Evolutionary conservation across 2,329 filamentous ascomycete species (phyloP), one percentile per base, ranked within the genome.

Genomic region (Cordyceps fumosorosea): DNA sequence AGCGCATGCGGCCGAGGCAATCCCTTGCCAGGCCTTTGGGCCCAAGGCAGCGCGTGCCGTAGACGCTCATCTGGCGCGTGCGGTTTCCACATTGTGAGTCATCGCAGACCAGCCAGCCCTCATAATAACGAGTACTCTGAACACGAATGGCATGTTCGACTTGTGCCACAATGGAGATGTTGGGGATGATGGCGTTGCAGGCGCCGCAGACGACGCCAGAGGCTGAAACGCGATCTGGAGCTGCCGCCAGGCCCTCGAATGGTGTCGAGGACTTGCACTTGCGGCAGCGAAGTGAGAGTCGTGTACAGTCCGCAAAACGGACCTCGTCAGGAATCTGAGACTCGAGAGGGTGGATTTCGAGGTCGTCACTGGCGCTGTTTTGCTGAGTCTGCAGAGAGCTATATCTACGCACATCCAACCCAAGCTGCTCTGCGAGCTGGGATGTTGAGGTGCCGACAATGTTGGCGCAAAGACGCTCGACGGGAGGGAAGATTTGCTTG

Each of bases 401-500:
- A 74, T 98, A 99, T 69, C 95, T 95, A 68, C 86, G 86, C 29
- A 91, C 87, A 74, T 99, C 95, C 29, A 99, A 86, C 2, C 95
- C 95, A 16, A 99, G 85, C 73, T 95, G 96, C 72, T 97, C 93
- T 2, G 95, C 95, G 11, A 99, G 83, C 66, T 93, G 88, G 1
- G 91, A 86, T 8, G 93, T 89, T 65, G 96, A 96, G 1, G 95
- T 99, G 63, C 95, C 95, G 16, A 86, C 85, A 69, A 99, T 97
- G 64, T 96, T 96, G 64, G 93, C 95, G 73, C 95, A 99, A 24
- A 99, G 87, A 82, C 95, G 91, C 78, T 99, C 95, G 29, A 99
- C 95, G 0, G 95, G 95, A 12, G 95, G 95, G 76, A 99, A 91
- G 63, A 99, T 97, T 75, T 99, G 95, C 80, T 99, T 99, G 79